Conservation (phyloP, 495 filamentous ascomycete genomes). For the Alectoria sarmentosa region DNA sequence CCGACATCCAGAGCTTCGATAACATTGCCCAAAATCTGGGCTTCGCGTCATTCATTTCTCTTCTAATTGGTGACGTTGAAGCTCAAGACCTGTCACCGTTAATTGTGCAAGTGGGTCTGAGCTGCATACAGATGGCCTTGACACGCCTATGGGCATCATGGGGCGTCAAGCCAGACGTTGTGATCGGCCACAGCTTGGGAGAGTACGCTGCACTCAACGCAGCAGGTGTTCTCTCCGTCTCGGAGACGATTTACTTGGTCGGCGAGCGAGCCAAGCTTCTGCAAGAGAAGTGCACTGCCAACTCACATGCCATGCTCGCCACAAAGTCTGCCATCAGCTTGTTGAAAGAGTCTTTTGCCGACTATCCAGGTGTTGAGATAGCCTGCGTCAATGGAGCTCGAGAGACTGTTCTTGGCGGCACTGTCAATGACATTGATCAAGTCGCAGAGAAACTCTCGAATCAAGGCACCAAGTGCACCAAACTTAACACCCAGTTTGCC, state of each 20-base stretch:
- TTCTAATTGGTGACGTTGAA: constrained; percentile 46
- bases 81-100: constrained; percentile 59
- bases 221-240: constrained; percentile 69
- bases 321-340: constrained; percentile 31
- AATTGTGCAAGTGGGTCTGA: constrained; percentile 69
- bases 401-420: constrained; percentile 47
- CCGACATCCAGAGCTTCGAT: constrained; percentile 56
- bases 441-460: constrained; percentile 51
- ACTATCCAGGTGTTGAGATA: constrained; percentile 32
- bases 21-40: constrained; percentile 52
- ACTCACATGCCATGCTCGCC: constrained; percentile 59
- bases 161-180: constrained; percentile 67
- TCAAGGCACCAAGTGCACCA: constrained; percentile 57
- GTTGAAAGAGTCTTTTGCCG: constrained; percentile 8
- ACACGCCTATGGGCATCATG: constrained; percentile 73
- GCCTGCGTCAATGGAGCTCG: constrained; percentile 47
- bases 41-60: constrained; percentile 59
- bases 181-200: constrained; percentile 80
- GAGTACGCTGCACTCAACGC: constrained; percentile 84
- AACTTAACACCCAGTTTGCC: constrained; percentile 66
- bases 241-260: constrained; percentile 74
- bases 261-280: constrained; percentile 73
- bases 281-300: constrained; percentile 58
- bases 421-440: constrained; percentile 41
- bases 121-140: constrained; percentile 79